A percentile compares a stretch with the other conserved stretches of the same genome.
phyloP scores from a whole-genome alignment of 1,284 basidiomycete genomes.

The Psilocybe mexicana region DNA sequence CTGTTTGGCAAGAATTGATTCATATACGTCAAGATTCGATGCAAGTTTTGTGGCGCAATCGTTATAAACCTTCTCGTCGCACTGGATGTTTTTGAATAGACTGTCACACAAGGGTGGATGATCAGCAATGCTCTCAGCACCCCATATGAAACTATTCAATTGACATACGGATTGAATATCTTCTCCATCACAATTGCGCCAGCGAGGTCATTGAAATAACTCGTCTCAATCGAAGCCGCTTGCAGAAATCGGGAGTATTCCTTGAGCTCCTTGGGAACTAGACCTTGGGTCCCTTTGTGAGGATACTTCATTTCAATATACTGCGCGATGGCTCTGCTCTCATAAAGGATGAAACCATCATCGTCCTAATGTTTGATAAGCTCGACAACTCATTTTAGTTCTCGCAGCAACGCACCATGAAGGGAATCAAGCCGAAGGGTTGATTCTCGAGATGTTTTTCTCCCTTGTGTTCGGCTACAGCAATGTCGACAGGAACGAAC shows the following conservation, averaged over 20 bases:
- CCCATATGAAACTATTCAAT: background rate
- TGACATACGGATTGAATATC: slow-evolving; percentile 46
- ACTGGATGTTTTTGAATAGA: slow-evolving; percentile 18
- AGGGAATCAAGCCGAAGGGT: slow-evolving; percentile 70
- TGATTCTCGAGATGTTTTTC: slow-evolving; percentile 45
- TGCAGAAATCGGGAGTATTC: slow-evolving; percentile 51
- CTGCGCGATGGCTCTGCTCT: slow-evolving; percentile 46
- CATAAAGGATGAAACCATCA: slow-evolving; percentile 44
- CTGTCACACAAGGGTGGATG: background rate
- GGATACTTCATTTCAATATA: slow-evolving; percentile 43
- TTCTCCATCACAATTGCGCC: slow-evolving; percentile 41
- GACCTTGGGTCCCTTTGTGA: slow-evolving; percentile 30
- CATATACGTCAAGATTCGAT: slow-evolving; percentile 47
- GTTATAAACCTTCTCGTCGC: slow-evolving; percentile 36
- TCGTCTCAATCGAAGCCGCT: slow-evolving; percentile 50
- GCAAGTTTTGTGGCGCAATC: slow-evolving; percentile 34
- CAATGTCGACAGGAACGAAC: slow-evolving; percentile 43
- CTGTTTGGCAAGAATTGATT: slow-evolving; percentile 51
- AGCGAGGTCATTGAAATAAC: slow-evolving; percentile 40
- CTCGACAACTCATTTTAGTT: background rate
- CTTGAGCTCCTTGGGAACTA: slow-evolving; percentile 35
- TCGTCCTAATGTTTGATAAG: slow-evolving; percentile 29
- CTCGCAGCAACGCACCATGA: slow-evolving; percentile 42
- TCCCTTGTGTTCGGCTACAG: slow-evolving; percentile 48
- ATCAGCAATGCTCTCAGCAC: background rate